Conservation (phyloP, 2,329 filamentous ascomycete species). For the Plectosphaerella cucumerina region DNA sequence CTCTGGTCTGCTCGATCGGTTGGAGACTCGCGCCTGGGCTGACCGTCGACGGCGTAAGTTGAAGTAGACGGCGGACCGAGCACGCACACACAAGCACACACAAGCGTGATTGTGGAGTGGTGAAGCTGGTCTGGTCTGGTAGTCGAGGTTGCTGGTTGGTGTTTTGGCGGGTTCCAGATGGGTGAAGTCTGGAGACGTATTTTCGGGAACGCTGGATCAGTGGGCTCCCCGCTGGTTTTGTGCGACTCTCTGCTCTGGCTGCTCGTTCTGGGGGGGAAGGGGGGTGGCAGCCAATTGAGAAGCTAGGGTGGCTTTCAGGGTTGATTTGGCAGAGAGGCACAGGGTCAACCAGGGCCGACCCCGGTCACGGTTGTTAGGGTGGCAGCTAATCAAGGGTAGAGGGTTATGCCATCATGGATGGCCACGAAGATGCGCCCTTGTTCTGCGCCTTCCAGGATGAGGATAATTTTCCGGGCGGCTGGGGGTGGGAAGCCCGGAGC, state of each 20-base stretch:
- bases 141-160: too few species aligned
- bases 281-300: slow-evolving; percentile 31
- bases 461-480: slow-evolving; percentile 33
- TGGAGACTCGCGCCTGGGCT: too few species aligned
- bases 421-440: slow-evolving; percentile 15
- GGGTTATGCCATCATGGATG: slow-evolving; percentile 23
- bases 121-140: too few species aligned
- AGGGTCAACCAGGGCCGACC: slow-evolving; percentile 27
- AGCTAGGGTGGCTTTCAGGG: slow-evolving; percentile 34
- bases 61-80: too few species aligned
- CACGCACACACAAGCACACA: too few species aligned
- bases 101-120: too few species aligned
- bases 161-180: not conserved
- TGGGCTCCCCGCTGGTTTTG: slow-evolving; percentile 43
- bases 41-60: too few species aligned
- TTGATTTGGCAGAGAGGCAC: slow-evolving; percentile 26
- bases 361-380: slow-evolving; percentile 30
- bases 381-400: slow-evolving; percentile 33
- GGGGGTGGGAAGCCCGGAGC: slow-evolving; percentile 2
- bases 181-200: slow-evolving; percentile 17
- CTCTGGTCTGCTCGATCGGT: too few species aligned
- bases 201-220: slow-evolving; percentile 27
- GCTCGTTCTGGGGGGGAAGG: slow-evolving; percentile 28
- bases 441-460: slow-evolving; percentile 14
- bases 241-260: slow-evolving; percentile 32